Evolutionary conservation across 257 asterid genomes (phyloP), one percentile per base, ranked within the genome.

Genomic region (Solanum piurae): DNA sequence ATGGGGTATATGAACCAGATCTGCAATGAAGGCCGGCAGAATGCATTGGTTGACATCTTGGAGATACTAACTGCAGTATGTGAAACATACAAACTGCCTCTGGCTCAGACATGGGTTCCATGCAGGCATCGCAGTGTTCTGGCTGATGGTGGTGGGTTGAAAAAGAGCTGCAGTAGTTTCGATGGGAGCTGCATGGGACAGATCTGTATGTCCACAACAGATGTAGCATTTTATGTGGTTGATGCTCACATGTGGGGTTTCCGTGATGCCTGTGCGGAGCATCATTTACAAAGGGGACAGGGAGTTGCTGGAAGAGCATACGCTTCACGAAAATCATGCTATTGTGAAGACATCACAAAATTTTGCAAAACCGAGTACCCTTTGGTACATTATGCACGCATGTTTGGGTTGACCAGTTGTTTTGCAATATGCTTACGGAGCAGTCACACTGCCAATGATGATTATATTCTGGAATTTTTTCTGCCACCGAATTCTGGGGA

Each of bases 11-110:
- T 62, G 82, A 87, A 55, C 34, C 94, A 95, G 98, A 95, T 96
- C 88, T 93, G 99, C 93, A 96, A 96, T 76, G 94, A 94, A 92
- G 95, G 96, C 83, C 96, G 98, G 68, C 96, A 95, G 86, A 93
- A 95, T 27, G 85, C 85, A 80, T 49, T 80, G 68, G 87, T 49
- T 76, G 82, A 85, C 16, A 89, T 89, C 77, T 68, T 89, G 79
- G 87, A 89, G 87, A 74, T 89, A 37, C 82, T 89, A 71, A 86
- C 84, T 12, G 62, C 64, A 2, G 84, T 72, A 34, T 74, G 84
- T 82, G 89, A 82, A 86, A 86, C 89, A 69, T 83, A 86, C 84
- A 72, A 86, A 55, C 66, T 86, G 25, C 90, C 90, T 37, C 88
- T 89, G 76, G 90, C 90, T 86, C 90, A 89, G 87, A 86, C 90